phyloP scores from a whole-genome alignment of 1,284 basidiomycete species.

The Fereydounia khargensis region DNA sequence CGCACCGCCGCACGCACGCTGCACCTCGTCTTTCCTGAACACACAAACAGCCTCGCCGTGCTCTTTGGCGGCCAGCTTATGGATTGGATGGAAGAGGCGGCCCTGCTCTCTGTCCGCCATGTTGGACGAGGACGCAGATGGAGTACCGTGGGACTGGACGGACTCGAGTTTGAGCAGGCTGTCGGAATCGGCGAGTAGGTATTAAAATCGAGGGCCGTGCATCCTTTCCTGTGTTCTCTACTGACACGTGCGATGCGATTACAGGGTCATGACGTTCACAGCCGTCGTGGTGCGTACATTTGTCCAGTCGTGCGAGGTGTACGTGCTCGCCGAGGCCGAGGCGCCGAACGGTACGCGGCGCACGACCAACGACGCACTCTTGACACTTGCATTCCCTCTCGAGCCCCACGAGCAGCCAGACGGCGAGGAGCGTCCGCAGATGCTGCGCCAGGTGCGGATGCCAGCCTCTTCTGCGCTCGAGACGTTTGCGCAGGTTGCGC shows the following conservation, averaged over 20 bases:
- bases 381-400: constrained; percentile 34
- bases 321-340: constrained; percentile 40
- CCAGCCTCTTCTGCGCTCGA: constrained; percentile 22
- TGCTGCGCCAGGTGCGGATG: constrained; percentile 26
- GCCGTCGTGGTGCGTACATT: constrained; percentile 36
- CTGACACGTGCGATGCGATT: too few species aligned
- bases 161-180: constrained; percentile 36
- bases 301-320: constrained; percentile 37
- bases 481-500: constrained; percentile 23
- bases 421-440: constrained; percentile 1
- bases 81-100: constrained; percentile 48
- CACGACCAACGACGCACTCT: constrained; percentile 43
- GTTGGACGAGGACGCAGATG: constrained; percentile 20
- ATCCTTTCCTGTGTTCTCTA: background rate
- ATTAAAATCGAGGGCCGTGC: background rate
- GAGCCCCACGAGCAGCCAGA: constrained; percentile 8
- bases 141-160: constrained; percentile 44
- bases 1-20: constrained; percentile 30
- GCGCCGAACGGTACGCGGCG: constrained; percentile 24
- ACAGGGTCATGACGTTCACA: constrained; percentile 28
- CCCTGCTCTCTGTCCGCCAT: constrained; percentile 27
- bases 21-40: constrained; percentile 46
- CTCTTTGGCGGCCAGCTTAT: constrained; percentile 48
- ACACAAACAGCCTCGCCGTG: constrained; percentile 36
- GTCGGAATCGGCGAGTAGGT: constrained; percentile 37